A percentile compares a stretch with the other conserved stretches of the same genome.
Conservation (phyloP, 1,284 basidiomycete species). For the Trichosporon sp. region DNA sequence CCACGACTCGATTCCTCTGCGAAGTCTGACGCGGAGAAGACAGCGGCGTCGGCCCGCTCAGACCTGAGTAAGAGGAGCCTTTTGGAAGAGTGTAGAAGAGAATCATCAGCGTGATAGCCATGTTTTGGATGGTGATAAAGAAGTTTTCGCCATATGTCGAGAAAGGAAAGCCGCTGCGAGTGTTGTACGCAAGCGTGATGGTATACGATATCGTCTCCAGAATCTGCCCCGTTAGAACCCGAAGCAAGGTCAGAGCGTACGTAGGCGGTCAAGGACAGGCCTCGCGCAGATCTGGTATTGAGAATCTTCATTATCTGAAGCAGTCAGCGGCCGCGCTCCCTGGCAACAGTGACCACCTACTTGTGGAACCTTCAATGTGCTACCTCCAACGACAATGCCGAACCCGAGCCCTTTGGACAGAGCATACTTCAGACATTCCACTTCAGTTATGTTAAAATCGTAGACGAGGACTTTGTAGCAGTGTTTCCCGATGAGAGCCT, state of each 20-base stretch:
- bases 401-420: constrained; percentile 88
- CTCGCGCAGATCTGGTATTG: constrained; percentile 63
- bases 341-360: constrained; percentile 53
- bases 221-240: constrained; percentile 25
- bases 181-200: constrained; percentile 80
- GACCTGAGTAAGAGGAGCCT: constrained; percentile 5
- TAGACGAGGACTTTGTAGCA: constrained; percentile 88
- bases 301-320: constrained; percentile 53
- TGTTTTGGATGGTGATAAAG: constrained; percentile 79
- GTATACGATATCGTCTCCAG: constrained; percentile 81
- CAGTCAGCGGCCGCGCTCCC: too few relatives aligned
- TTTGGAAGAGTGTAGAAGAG: constrained; percentile 51
- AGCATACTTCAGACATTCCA: constrained; percentile 81
- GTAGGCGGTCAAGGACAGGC: constrained; percentile 74
- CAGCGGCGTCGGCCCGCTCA: constrained; percentile 7
- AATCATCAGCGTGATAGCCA: constrained; percentile 74
- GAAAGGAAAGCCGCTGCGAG: constrained; percentile 77
- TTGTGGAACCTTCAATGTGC: constrained; percentile 94
- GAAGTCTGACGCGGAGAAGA: background rate
- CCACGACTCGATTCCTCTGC: constrained; percentile 21
- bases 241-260: constrained; percentile 35
- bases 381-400: constrained; percentile 83
- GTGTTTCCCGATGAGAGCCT: constrained; percentile 77
- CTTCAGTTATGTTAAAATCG: constrained; percentile 76
- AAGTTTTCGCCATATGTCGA: constrained; percentile 92